Evolutionary conservation across 2,329 filamentous ascomycete species (phyloP), one percentile per base, ranked within the genome.

Genomic region (Diaporthe batatas): DNA sequence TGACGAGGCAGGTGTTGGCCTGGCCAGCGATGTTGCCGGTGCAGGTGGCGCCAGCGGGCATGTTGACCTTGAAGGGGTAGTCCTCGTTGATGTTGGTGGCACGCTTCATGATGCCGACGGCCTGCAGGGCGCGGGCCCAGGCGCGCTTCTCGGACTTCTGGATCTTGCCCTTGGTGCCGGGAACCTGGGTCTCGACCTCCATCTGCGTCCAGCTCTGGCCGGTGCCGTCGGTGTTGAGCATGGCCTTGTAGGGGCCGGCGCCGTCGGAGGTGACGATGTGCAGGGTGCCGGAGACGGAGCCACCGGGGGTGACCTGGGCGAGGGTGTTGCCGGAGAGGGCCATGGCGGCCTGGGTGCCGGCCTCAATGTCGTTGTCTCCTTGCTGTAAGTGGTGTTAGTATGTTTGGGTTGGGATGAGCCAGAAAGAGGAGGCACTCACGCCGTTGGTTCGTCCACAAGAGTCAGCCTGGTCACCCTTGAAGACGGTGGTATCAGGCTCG

Each of bases 401-500:
- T 18, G 0, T 16, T 2, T 51, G 32, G 18, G 7, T n/a, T n/a
- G 4, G 44, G n/a, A 49, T 7, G n/a, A 11, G 44, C 7, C 44
- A 49, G 44, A 7, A 49, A 11, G 21, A 3, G 44, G 21, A 23
- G 11, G 6, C 34, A 29, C 34, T 54, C 53, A 51, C 25, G 39
- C 77, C 79, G 0, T 76, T 80, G 67, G 83, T 85, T 42, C 74
- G 76, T 74, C 84, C 84, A 42, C 85, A 81, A 29, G 82, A 82
- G 75, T 85, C 77, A 54, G 79, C 79, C 68, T 77, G 75, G 73
- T 82, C 79, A 51, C 81, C 77, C 75, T 76, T 81, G 80, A 86
- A 86, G 75, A 86, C 81, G 49, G 84, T 86, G 39, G 84, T 85
- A 77, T 86, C 85, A 44, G 82, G 77, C 75, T 86, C 84, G 1